phyloP scores from a whole-genome alignment of 2,329 filamentous ascomycete species.

The Chaetomium globosum region DNA sequence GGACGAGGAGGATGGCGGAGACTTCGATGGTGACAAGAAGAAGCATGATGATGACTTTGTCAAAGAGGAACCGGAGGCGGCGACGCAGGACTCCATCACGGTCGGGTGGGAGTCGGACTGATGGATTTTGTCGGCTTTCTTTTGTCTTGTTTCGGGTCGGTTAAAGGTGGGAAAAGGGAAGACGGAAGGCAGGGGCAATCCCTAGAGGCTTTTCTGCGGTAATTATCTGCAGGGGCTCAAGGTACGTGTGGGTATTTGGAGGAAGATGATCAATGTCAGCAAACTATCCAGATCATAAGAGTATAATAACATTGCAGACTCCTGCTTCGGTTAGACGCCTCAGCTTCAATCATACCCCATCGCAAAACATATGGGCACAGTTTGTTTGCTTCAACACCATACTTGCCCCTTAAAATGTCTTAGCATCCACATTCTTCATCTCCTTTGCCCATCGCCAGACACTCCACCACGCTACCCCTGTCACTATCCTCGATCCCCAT shows the following conservation, averaged over 20 bases:
- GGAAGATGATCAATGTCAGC: neutral
- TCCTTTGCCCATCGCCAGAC: no score
- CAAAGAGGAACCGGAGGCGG: neutral
- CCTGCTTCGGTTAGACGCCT: no score
- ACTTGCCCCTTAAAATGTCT: no score
- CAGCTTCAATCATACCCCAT: no score
- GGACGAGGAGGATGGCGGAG: neutral
- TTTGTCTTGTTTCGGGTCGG: neutral
- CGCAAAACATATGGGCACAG: no score
- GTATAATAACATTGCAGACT: neutral
- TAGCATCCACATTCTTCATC: no score
- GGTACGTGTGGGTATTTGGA: neutral
- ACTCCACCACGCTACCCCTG: no score
- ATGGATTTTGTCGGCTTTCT: neutral
- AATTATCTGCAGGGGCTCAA: neutral
- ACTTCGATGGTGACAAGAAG: neutral
- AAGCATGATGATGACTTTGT: neutral
- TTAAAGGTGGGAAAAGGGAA: neutral
- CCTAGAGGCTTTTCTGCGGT: neutral
- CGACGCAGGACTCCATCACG: neutral
- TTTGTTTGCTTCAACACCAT: no score
- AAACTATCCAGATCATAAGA: neutral
- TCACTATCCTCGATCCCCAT: no score
- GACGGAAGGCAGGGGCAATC: neutral
- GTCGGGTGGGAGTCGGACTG: neutral